phyloP scores from a whole-genome alignment of 2,329 filamentous ascomycete species.

The Delphinella strobiligena region DNA sequence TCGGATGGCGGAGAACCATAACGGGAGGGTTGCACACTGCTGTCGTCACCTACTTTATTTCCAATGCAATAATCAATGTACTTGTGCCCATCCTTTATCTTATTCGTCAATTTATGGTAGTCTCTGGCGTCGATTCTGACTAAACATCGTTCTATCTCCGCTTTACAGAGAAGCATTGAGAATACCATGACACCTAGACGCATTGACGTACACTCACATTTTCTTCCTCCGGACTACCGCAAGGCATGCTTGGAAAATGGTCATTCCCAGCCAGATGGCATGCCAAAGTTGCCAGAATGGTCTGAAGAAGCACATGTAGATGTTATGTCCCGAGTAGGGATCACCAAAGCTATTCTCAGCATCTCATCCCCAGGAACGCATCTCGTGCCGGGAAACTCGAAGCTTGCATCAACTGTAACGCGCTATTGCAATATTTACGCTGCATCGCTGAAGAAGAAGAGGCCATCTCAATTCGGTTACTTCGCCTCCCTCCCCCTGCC shows the following conservation, averaged over 20 bases:
- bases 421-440: constrained; percentile 31
- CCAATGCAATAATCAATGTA: too few species aligned
- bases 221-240: constrained; percentile 31
- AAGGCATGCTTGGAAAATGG: constrained; percentile 28
- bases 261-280: constrained; percentile 35
- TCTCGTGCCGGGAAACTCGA: constrained; percentile 28
- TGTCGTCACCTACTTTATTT: too few species aligned
- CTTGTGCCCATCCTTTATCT: too few species aligned
- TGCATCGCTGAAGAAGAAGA: constrained; percentile 23
- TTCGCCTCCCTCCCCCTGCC: constrained; percentile 44
- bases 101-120: too few species aligned
- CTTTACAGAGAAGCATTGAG: neutral
- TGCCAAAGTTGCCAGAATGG: constrained; percentile 39
- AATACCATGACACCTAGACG: constrained; percentile 13
- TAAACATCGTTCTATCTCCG: too few species aligned
- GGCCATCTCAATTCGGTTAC: constrained; percentile 35
- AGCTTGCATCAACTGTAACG: constrained; percentile 25
- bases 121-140: too few species aligned
- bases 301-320: constrained; percentile 32
- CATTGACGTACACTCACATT: constrained; percentile 40
- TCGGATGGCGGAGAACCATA: too few species aligned
- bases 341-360: constrained; percentile 42
- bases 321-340: constrained; percentile 38
- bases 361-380: constrained; percentile 43
- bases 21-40: too few species aligned